phyloP scores from a whole-genome alignment of 2,329 filamentous ascomycete genomes.

The Trichoderma sp. region DNA sequence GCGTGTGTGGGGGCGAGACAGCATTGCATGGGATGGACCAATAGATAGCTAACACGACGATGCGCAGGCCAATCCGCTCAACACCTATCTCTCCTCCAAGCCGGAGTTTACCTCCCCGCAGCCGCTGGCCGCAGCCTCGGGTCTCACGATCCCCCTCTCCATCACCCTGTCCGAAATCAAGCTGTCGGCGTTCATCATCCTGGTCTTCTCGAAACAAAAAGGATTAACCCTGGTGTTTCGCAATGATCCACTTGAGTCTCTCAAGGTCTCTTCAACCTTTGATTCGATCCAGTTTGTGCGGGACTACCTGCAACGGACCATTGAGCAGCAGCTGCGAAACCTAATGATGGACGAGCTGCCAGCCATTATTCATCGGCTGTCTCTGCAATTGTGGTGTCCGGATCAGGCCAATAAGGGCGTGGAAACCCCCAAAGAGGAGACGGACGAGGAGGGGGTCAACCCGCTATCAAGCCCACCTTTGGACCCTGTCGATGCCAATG shows the following conservation, averaged over 20 bases:
- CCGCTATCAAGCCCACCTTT: slow-evolving; percentile 79
- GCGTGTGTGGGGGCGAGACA: background rate
- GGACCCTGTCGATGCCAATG: slow-evolving; percentile 79
- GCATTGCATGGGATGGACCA: background rate
- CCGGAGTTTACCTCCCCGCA: slow-evolving; percentile 90
- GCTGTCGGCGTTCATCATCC: slow-evolving; percentile 92
- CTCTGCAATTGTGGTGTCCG: slow-evolving; percentile 83
- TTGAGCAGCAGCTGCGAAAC: slow-evolving; percentile 87
- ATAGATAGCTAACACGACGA: slow-evolving; percentile 13
- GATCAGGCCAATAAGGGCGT: slow-evolving; percentile 64
- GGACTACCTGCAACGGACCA: slow-evolving; percentile 94
- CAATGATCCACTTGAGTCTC: slow-evolving; percentile 95
- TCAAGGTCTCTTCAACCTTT: slow-evolving; percentile 98
- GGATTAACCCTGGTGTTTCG: slow-evolving; percentile 95
- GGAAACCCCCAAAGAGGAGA: slow-evolving; percentile 50
- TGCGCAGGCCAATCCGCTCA: slow-evolving; percentile 82
- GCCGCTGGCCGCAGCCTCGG: slow-evolving; percentile 85
- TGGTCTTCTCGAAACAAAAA: slow-evolving; percentile 97
- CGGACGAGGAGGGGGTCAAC: slow-evolving; percentile 67
- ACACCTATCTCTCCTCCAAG: slow-evolving; percentile 91
- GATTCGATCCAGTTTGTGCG: slow-evolving; percentile 98
- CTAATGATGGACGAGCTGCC: slow-evolving; percentile 98
- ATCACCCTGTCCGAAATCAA: slow-evolving; percentile 96
- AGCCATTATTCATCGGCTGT: slow-evolving; percentile 92
- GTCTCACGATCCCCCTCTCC: slow-evolving; percentile 94